These are phyloP conservation scores for Hanseniaspora valbyensis DNA, from an alignment of 805 yeast genomes.

Conservation along the genomic window DNA sequence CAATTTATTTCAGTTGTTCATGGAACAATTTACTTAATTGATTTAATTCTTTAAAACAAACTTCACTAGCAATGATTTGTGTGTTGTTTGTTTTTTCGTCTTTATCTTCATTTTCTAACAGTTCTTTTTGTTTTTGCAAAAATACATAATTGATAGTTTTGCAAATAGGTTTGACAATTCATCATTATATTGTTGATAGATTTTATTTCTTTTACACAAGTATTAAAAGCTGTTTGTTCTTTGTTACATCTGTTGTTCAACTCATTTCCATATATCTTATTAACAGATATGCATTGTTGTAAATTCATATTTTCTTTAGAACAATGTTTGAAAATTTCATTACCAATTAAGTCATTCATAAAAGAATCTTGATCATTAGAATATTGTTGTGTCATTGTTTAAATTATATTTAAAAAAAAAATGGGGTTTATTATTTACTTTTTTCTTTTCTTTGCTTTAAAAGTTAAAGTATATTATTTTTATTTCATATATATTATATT, in stretches of 20 bases:
- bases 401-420: background rate
- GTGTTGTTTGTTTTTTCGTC: background rate
- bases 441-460: too few relatives aligned
- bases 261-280: background rate
- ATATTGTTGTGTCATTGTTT: conserved; percentile 11
- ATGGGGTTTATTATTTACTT: too few relatives aligned
- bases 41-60: conserved; percentile 7
- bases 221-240: conserved; percentile 1
- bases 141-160: conserved; percentile 9
- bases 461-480: too few relatives aligned
- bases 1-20: background rate
- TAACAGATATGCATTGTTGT: conserved; percentile 7
- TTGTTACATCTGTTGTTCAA: conserved; percentile 2
- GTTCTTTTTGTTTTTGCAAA: conserved; percentile 1
- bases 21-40: conserved; percentile 4
- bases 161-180: background rate
- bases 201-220: conserved; percentile 10
- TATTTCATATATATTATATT: too few relatives aligned
- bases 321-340: conserved; percentile 12
- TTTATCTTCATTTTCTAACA: background rate
- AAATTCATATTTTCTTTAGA: conserved; percentile 9
- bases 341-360: conserved; percentile 7
- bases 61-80: conserved; percentile 5
- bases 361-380: conserved; percentile 9
- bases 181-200: conserved; percentile 9